Percentiles rank a stretch among this genome's conserved stretches.
These are phyloP conservation scores for Avicennia marina DNA, from an alignment of 257 asterid species.

Conservation along the genomic window DNA sequence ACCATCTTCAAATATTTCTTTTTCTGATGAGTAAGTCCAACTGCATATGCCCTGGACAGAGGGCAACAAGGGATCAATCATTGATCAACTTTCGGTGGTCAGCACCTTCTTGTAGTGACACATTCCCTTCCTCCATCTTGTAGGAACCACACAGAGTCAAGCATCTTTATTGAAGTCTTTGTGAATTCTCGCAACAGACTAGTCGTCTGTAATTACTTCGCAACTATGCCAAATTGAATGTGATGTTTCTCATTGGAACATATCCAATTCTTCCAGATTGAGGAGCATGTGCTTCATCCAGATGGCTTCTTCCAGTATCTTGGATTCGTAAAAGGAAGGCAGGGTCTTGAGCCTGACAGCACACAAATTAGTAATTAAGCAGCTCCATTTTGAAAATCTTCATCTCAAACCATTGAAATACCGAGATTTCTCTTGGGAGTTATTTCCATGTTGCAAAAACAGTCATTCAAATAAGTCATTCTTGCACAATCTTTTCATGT, in stretches of 20 bases:
- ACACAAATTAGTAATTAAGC: no score
- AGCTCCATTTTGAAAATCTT: neutral
- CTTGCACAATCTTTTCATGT: neutral
- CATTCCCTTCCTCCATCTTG: constrained; percentile 4
- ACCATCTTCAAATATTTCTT: no score
- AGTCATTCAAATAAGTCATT: neutral
- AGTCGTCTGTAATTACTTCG: neutral
- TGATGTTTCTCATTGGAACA: neutral
- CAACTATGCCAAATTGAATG: neutral
- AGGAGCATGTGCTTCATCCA: neutral
- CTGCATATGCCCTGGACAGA: neutral
- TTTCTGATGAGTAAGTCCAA: neutral
- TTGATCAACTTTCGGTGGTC: neutral
- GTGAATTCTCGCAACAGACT: neutral
- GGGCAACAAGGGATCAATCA: constrained; percentile 4
- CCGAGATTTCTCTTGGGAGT: neutral
- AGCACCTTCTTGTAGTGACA: neutral
- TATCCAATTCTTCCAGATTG: neutral
- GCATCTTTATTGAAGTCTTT: neutral
- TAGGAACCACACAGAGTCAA: neutral
- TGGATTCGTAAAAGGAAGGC: no score
- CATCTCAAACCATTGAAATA: neutral
- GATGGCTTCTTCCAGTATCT: neutral
- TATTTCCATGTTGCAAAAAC: neutral
- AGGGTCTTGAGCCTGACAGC: no score